Base-by-base conservation (phyloP, 1,284 basidiomycete species). In the Ganoderma sinense region DNA sequence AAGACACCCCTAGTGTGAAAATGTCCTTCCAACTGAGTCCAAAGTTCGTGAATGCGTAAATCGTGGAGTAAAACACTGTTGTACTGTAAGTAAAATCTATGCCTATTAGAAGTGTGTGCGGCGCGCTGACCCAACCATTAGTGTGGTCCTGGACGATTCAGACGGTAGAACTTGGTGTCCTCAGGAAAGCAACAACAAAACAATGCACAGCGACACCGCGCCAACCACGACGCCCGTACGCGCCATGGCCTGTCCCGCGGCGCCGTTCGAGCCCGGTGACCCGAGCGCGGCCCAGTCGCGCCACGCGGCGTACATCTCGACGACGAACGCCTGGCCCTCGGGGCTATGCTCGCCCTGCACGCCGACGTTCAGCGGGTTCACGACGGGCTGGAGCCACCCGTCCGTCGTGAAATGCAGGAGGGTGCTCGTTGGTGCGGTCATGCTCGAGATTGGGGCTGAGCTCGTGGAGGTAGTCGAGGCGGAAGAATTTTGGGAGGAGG, bases 301-400 rank as follows among this genome's bases (percentile, higher is more conserved):
- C 74, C 83, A 87, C 43, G 88, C 88, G 1, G 86, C 82, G 69
- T 88, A 81, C 62, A 89, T 82, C 77, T 88, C 81, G 56, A 90
- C 73, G 58, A 88, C 81, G 77, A 90, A 90, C 61, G 84, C 85
- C 80, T 90, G 85, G 2, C 82, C 85, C 77, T 91, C 89, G 45
- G 88, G 87, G 62, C 83, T 85, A 20, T 81, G 62, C 18, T 77
- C 69, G 13, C 85, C 85, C 72, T 83, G 71, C 5, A 67, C 63
- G 13, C 74, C 75, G 76, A 84, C 85, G 40, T 80, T 72, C 64
- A 84, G 69, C 13, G 89, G 89, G 76, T 90, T 82, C 62, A 88
- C 87, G 39, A 90, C 88, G 62, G 87, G 84, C 39, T 77, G 79
- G 36, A 90, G 80, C 82, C 85, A 87, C 65, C 87, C 87, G 14